These are phyloP conservation scores for Fusarium multiceps DNA, from an alignment of 2,329 filamentous ascomycete genomes.

Conservation along the genomic window DNA sequence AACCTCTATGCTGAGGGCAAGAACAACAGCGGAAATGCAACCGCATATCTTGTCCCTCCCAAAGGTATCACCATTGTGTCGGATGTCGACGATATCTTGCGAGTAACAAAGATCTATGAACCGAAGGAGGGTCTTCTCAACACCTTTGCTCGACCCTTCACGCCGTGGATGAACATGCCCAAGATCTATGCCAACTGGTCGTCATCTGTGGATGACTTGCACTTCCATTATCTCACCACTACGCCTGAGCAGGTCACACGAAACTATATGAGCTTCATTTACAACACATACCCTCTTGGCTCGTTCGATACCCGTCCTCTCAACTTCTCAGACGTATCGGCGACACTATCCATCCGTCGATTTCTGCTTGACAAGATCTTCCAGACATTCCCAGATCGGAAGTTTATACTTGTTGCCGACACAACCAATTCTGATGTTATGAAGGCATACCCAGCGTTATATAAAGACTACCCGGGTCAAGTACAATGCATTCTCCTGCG, in stretches of 20 bases:
- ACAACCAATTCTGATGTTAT: constrained; percentile 83
- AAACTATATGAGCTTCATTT: constrained; percentile 85
- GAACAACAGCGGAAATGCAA: constrained; percentile 74
- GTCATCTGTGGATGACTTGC: constrained; percentile 70
- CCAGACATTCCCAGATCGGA: constrained; percentile 77
- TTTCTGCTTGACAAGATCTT: constrained; percentile 78
- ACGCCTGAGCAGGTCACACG: constrained; percentile 82
- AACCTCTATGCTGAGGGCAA: constrained; percentile 75
- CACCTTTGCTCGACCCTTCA: constrained; percentile 77
- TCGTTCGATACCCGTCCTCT: constrained; percentile 82
- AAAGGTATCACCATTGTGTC: constrained; percentile 77
- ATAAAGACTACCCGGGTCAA: constrained; percentile 73
- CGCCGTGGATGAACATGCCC: constrained; percentile 82
- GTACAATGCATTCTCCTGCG: constrained; percentile 82
- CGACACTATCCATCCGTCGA: constrained; percentile 76
- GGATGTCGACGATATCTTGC: constrained; percentile 83
- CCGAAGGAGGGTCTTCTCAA: constrained; percentile 80
- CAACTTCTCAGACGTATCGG: constrained; percentile 81
- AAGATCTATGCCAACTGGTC: constrained; percentile 82
- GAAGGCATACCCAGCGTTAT: constrained; percentile 71
- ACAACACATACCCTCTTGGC: constrained; percentile 79
- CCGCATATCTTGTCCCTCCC: constrained; percentile 79
- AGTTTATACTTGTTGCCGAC: constrained; percentile 81
- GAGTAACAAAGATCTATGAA: constrained; percentile 83
- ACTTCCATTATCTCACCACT: constrained; percentile 86